These are phyloP conservation scores for Trichoderma orchidacearum DNA, from an alignment of 495 filamentous ascomycete genomes.

Conservation along the genomic window DNA sequence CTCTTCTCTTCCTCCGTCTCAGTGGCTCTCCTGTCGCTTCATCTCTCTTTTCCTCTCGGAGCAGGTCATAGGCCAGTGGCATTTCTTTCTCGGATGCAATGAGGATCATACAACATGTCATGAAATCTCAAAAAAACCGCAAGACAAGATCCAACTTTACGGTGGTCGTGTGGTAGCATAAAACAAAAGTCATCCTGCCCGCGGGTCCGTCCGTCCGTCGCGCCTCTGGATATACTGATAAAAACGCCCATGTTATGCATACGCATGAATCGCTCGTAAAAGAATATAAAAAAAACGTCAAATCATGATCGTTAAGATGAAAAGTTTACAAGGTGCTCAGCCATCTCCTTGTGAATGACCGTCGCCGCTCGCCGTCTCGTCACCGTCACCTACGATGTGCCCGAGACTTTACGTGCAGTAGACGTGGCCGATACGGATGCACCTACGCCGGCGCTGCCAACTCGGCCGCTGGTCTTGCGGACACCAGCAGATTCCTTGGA, in stretches of 20 bases:
- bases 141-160: background rate
- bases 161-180: background rate
- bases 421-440: constrained; percentile 13
- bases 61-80: background rate
- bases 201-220: background rate
- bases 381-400: constrained; percentile 5
- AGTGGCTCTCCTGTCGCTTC: too few species aligned
- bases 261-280: constrained; percentile 1
- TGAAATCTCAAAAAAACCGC: background rate
- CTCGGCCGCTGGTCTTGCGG: constrained; percentile 81
- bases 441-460: constrained; percentile 57
- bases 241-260: background rate
- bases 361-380: constrained; percentile 5
- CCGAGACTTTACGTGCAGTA: constrained; percentile 28
- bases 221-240: background rate
- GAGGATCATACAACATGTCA: background rate
- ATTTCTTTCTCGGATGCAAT: background rate
- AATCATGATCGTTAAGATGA: background rate
- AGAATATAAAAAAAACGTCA: background rate
- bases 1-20: background rate
- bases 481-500: constrained; percentile 49
- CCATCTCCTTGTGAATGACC: constrained; percentile 9
- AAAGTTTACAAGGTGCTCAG: background rate
- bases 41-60: background rate
- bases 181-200: background rate